Evolutionary conservation across 2,329 filamentous ascomycete species (phyloP).

Genomic region (Arthroderma uncinatum): DNA sequence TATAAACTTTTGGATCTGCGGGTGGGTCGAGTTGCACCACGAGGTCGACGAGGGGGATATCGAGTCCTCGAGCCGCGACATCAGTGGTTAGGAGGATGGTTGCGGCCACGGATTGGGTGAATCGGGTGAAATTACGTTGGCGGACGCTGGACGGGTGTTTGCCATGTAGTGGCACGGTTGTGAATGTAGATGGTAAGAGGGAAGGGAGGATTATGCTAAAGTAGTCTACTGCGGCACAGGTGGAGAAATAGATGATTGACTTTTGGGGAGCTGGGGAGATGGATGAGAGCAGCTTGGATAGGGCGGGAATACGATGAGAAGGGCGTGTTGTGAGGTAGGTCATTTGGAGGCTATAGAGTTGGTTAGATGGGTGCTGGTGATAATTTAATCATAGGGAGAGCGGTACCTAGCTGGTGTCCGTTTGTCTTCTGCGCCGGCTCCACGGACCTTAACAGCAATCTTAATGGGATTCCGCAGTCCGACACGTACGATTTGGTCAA

Average conservation of each 20-base stretch:
- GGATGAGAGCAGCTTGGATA: slow-evolving; percentile 57
- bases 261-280: slow-evolving; percentile 68
- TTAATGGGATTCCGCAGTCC: slow-evolving; percentile 90
- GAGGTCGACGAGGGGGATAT: slow-evolving; percentile 83
- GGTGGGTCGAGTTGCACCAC: slow-evolving; percentile 80
- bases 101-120: slow-evolving; percentile 61
- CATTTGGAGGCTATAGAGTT: slow-evolving; percentile 59
- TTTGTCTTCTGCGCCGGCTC: slow-evolving; percentile 64
- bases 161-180: slow-evolving; percentile 73
- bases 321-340: slow-evolving; percentile 66
- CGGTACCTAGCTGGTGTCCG: slow-evolving; percentile 64
- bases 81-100: slow-evolving; percentile 85
- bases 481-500: slow-evolving; percentile 83
- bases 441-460: slow-evolving; percentile 85
- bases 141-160: slow-evolving; percentile 83
- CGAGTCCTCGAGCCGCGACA: slow-evolving; percentile 77
- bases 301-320: slow-evolving; percentile 65
- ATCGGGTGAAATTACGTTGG: slow-evolving; percentile 74
- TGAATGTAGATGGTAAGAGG: slow-evolving; percentile 57
- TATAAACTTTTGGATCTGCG: slow-evolving; percentile 76
- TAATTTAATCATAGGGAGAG: background rate
- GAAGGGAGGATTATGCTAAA: slow-evolving; percentile 69
- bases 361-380: background rate
- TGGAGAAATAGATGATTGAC: slow-evolving; percentile 84
- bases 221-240: slow-evolving; percentile 90